Evolutionary conservation across 169 alveolate species (phyloP).

Genomic region (Theileria equi): DNA sequence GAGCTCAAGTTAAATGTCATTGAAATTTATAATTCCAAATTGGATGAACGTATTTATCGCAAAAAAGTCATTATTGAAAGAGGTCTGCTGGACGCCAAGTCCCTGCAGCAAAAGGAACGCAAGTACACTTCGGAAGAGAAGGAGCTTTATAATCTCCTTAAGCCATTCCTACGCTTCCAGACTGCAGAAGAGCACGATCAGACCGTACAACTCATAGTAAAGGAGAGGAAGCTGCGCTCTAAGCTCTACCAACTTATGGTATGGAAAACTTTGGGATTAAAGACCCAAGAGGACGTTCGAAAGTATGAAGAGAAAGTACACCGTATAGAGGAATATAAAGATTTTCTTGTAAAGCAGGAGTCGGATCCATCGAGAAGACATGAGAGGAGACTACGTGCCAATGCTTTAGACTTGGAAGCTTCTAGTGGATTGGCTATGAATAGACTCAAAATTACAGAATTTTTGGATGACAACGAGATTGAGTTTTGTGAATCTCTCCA

Average conservation of each 20-base stretch:
- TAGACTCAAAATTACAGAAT: conserved; percentile 31
- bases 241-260: conserved; percentile 81
- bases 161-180: conserved; percentile 85
- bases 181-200: conserved; percentile 87
- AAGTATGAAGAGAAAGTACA: conserved; percentile 49
- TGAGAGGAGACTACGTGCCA: conserved; percentile 40
- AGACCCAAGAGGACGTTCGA: conserved; percentile 83
- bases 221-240: conserved; percentile 82
- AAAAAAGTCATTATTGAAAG: conserved; percentile 80
- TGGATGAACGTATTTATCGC: conserved; percentile 87
- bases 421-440: not conserved
- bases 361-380: conserved; percentile 47
- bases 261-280: conserved; percentile 87
- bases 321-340: conserved; percentile 36
- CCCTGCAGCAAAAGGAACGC: conserved; percentile 85
- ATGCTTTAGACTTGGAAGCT: not conserved
- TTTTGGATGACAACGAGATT: conserved; percentile 55
- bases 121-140: conserved; percentile 86
- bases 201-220: conserved; percentile 79
- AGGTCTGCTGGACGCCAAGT: conserved; percentile 84
- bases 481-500: conserved; percentile 60
- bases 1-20: conserved; percentile 78
- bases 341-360: conserved; percentile 40
- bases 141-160: conserved; percentile 81
- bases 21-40: conserved; percentile 86